A percentile compares a stretch with the other conserved stretches of the same genome.
These are phyloP conservation scores for Talaromyces sp. DNA, from an alignment of 2,329 filamentous ascomycete genomes.

Conservation along the genomic window DNA sequence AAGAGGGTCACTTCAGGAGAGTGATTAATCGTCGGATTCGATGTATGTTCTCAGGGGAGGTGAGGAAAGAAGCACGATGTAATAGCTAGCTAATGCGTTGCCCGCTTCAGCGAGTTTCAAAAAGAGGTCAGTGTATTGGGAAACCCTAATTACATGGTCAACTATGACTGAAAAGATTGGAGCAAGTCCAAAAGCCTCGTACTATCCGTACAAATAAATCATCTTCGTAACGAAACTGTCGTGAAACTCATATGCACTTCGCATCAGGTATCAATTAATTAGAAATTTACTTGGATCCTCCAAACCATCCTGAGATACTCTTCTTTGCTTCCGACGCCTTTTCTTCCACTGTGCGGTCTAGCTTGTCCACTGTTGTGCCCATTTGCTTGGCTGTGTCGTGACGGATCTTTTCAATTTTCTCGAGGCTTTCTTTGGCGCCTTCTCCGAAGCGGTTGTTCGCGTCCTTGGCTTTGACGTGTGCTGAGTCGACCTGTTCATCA, in stretches of 20 bases:
- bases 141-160: not conserved
- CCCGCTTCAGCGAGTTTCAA: not conserved
- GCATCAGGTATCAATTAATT: not conserved
- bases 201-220: not conserved
- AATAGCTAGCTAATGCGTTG: not conserved
- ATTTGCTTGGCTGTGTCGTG: conserved; percentile 58
- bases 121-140: not conserved
- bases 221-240: not conserved
- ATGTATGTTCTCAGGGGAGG: not conserved
- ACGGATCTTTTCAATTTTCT: conserved; percentile 57
- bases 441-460: conserved; percentile 56
- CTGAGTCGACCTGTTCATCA: conserved; percentile 35
- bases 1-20: not conserved
- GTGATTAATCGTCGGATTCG: not conserved
- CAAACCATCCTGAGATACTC: conserved; percentile 81
- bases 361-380: conserved; percentile 62
- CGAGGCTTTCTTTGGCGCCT: conserved; percentile 57
- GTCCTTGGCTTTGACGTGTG: conserved; percentile 59
- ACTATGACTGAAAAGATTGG: not conserved
- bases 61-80: not conserved
- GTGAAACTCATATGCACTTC: not conserved
- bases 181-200: not conserved
- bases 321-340: conserved; percentile 78
- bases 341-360: conserved; percentile 77
- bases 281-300: conserved; percentile 33